These are phyloP conservation scores for Solanum sejunctum DNA, from an alignment of 257 asterid species.

Conservation along the genomic window DNA sequence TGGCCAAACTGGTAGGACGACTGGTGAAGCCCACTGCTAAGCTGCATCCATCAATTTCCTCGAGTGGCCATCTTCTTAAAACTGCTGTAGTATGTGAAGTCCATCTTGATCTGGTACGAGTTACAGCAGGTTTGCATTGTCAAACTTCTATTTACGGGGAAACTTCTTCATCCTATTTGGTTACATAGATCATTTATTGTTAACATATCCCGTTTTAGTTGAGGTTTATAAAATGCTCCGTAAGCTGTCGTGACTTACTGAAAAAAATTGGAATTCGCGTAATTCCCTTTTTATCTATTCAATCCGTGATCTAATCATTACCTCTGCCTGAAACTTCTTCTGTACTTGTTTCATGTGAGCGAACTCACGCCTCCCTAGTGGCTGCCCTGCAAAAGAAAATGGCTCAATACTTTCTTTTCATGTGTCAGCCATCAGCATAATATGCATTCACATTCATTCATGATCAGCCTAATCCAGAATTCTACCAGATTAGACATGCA, in stretches of 20 bases:
- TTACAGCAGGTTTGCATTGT: conserved; percentile 73
- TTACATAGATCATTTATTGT: neutral
- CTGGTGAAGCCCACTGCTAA: conserved; percentile 46
- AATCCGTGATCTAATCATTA: neutral
- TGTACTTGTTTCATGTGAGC: neutral
- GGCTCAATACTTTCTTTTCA: neutral
- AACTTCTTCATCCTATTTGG: neutral
- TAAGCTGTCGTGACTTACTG: neutral
- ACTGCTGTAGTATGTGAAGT: conserved; percentile 76
- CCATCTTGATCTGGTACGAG: conserved; percentile 81
- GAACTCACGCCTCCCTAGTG: neutral
- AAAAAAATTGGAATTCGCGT: neutral
- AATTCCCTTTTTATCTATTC: neutral
- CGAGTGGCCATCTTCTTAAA: conserved; percentile 55
- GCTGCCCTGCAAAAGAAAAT: neutral
- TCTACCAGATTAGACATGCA: neutral
- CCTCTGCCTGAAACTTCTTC: neutral
- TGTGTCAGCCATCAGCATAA: neutral
- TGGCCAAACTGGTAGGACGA: conserved; percentile 61
- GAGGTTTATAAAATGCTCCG: neutral
- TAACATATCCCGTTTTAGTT: neutral
- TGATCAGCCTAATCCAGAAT: neutral
- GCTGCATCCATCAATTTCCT: conserved; percentile 78
- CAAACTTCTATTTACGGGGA: conserved; percentile 2
- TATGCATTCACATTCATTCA: neutral